These are phyloP conservation scores for Colletotrichum chrysophilum DNA, from an alignment of 2,329 filamentous ascomycete genomes.

Conservation along the genomic window DNA sequence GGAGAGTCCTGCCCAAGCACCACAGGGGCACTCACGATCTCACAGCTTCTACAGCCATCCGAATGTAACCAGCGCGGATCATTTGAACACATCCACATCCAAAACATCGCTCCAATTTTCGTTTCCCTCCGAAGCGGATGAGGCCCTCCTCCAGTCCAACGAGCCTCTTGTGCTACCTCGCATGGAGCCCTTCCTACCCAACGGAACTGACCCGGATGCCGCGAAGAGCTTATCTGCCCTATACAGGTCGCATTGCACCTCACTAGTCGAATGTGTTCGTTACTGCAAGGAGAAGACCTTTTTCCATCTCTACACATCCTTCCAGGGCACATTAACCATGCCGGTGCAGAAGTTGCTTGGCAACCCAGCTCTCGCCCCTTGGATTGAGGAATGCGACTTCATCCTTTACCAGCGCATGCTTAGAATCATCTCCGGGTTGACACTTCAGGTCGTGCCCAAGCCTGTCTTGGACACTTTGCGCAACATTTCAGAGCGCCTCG, in stretches of 20 bases:
- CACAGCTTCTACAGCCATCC: conserved; percentile 67
- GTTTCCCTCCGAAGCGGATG: conserved; percentile 64
- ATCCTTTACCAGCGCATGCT: conserved; percentile 98
- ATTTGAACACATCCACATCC: conserved; percentile 59
- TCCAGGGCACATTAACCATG: conserved; percentile 95
- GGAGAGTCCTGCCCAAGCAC: conserved; percentile 9
- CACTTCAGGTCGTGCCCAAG: conserved; percentile 88
- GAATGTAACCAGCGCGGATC: conserved; percentile 59
- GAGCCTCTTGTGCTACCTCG: conserved; percentile 82
- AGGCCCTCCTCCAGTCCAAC: conserved; percentile 61
- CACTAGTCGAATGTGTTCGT: conserved; percentile 91
- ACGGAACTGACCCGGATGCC: conserved; percentile 83
- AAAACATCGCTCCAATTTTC: conserved; percentile 66
- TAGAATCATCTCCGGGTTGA: conserved; percentile 85
- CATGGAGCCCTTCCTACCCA: conserved; percentile 81
- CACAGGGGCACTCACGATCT: conserved; percentile 34
- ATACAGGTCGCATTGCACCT: conserved; percentile 94
- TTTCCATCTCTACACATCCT: conserved; percentile 92
- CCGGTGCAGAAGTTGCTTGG: conserved; percentile 93
- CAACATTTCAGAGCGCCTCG: conserved; percentile 83
- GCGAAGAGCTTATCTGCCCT: conserved; percentile 85
- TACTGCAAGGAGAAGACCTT: conserved; percentile 98
- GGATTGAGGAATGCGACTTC: conserved; percentile 97
- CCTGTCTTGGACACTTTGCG: conserved; percentile 85
- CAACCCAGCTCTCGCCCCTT: conserved; percentile 80